Evolutionary conservation across 1,284 basidiomycete genomes (phyloP), one percentile per base, ranked within the genome.

Genomic region (Tilletia walkeri): DNA sequence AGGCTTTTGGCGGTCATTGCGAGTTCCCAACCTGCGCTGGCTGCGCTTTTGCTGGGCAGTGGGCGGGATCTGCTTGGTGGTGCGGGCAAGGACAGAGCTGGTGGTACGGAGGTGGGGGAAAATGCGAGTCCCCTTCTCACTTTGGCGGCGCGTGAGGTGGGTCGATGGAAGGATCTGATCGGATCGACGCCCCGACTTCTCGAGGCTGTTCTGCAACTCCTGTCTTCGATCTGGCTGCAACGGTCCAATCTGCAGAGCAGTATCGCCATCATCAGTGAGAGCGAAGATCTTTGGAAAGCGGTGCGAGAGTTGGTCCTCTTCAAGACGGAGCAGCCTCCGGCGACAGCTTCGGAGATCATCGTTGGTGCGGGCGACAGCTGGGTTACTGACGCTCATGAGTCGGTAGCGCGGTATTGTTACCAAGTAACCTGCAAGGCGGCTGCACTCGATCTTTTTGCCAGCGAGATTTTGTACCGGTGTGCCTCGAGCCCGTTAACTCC

Each of bases 381-480:
- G 59, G 36, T 36, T 14, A 39, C 59, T 2, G 59, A 63, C 36
- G 59, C 36, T 4, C 59, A 63, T 36, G 36, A 38, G 3, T 38
- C 34, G 1, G 59, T 63, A 14, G 30, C 59, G 34, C 30, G 34
- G 36, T 63, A 63, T 14, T 34, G 59, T 12, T 63, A 63, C 36
- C 59, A 63, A 38, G 59, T 39, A 3, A 63, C 59, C 1, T 63
- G 59, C 59, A 63, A 63, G 39, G 59, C 59, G 6, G 59, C 59
- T 16, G 59, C 59, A 10, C 59, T 63, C 6, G 59, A 38, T 34
- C 59, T 63, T 14, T 63, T 63, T 36, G 36, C 59, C 36, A 63
- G 59, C 59, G 59, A 63, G 34, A 63, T 63, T 20, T 36, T 63
- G 59, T 63, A 63, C 34, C 34, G 38, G 34, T 63, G 59, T 41